These are phyloP conservation scores for Globisporangium rhizosaccharum DNA, from an alignment of 352 stramenopile genomes.

Conservation along the genomic window DNA sequence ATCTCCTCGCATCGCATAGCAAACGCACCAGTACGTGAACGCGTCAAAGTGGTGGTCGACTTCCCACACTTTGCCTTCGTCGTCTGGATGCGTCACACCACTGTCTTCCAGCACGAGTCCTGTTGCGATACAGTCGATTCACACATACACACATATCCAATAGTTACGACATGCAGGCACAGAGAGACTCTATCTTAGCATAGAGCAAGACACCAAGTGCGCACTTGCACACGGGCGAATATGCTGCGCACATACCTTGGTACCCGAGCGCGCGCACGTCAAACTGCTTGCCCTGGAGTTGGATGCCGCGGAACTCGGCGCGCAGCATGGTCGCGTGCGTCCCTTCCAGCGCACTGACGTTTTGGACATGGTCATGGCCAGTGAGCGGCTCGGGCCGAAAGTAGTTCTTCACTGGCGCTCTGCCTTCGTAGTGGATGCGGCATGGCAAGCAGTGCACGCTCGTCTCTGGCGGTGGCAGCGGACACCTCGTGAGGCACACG, in stretches of 20 bases:
- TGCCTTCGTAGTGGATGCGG: conserved; percentile 60
- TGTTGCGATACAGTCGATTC: conserved; percentile 11
- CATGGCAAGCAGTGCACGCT: conserved; percentile 74
- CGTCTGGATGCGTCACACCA: conserved; percentile 42
- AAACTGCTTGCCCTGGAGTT: conserved; percentile 50
- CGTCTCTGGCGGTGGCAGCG: conserved; percentile 44
- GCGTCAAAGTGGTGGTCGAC: conserved; percentile 75
- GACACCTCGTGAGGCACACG: conserved; percentile 74
- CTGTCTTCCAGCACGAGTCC: conserved; percentile 61
- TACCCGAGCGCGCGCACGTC: conserved; percentile 33
- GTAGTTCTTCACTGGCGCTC: conserved; percentile 65
- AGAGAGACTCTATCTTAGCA: background rate
- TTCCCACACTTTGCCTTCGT: conserved; percentile 72
- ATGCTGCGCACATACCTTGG: conserved; percentile 23
- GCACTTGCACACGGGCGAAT: background rate
- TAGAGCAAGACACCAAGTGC: background rate
- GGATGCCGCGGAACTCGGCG: conserved; percentile 65
- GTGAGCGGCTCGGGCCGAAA: conserved; percentile 47
- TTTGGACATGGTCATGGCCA: conserved; percentile 16
- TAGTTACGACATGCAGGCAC: too few relatives aligned
- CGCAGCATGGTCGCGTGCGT: conserved; percentile 19
- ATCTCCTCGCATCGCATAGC: background rate
- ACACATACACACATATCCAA: background rate
- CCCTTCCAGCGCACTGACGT: conserved; percentile 20
- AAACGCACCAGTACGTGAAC: conserved; percentile 52